Base-by-base conservation (phyloP, 1,284 basidiomycete genomes). In the Athelia sp. region DNA sequence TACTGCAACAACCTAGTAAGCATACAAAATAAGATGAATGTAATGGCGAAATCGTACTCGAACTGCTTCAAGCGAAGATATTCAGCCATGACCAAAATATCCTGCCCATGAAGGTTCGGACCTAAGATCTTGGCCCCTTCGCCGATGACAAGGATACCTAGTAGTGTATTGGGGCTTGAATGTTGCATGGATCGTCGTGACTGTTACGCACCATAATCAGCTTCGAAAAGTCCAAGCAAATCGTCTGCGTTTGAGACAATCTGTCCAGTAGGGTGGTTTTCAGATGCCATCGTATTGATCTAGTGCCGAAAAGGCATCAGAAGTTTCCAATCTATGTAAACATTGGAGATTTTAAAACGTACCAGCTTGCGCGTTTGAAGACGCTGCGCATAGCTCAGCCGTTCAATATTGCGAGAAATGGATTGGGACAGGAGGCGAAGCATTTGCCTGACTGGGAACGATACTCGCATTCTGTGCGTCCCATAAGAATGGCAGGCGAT, bases 231-330 rank as follows among this genome's bases (percentile, higher is more conserved):
- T 4, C 80, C 78, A 3, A 96, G 74, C 11, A 94, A 69, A 59
- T 94, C 91, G 58, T 93, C 87, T 1, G 90, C 86, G 60, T 93
- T 90, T 24, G 89, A 90, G 17, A 93, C 84, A 56, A 94, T 91
- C 66, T 93, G 93, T 0, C 89, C 90, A 15, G 84, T 82, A 4
- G 90, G 85, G 58, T 90, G 87, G 45, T 77, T 73, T 46, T 86
- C 81, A 3, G 83, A 84, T 1, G 85, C 77, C 49, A 90, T 74
- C 15, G 87, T 89, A 57, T 88, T 92, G 64, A 93, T 88, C 84
- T 88, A 56, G 43, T 50, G 52, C 9, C 15, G 29, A 44, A 17
- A 50, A 46, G 23, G 38, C 23, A 23, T 38, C 15, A 45, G 26
- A 4, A 4, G 26, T 13, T 29, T 29, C 13, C 26, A 29, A n/a